A percentile compares a stretch with the other conserved stretches of the same genome.
Evolutionary conservation across 1,284 basidiomycete genomes (phyloP).

Genomic region (Chalciporus sp.): DNA sequence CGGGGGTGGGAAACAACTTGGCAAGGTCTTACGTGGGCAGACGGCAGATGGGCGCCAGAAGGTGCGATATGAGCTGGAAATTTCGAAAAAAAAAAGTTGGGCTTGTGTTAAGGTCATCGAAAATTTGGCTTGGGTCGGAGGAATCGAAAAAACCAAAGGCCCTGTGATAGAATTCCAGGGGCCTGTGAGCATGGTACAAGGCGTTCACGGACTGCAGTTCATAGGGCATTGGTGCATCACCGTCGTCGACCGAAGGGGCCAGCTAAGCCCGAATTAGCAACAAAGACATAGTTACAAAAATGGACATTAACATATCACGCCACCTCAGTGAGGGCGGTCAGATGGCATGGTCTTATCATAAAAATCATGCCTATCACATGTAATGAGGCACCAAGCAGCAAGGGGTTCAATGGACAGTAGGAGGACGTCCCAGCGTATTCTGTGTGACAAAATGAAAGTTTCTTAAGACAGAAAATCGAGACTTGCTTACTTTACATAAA

Average conservation of each 20-base stretch:
- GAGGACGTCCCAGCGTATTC: background rate
- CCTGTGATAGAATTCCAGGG: background rate
- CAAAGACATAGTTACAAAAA: background rate
- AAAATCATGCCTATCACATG: background rate
- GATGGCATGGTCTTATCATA: background rate
- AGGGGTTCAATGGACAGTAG: background rate
- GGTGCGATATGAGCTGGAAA: constrained; percentile 11
- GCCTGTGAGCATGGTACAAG: background rate
- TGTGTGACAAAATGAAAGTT: background rate
- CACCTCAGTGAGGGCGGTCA: background rate
- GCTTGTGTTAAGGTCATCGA: background rate
- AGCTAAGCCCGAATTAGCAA: background rate
- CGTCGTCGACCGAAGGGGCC: too few species aligned
- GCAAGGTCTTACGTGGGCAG: constrained; percentile 24
- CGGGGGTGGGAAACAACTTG: constrained; percentile 23
- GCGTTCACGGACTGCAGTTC: background rate
- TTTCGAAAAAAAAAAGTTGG: background rate
- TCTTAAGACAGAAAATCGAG: background rate
- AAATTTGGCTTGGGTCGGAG: background rate
- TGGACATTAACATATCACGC: background rate
- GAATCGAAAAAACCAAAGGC: background rate
- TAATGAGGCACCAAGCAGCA: background rate
- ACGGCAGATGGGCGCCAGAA: constrained; percentile 18
- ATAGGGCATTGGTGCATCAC: background rate
- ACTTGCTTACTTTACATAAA: background rate